These are phyloP conservation scores for Stagonosporopsis vannaccii DNA, from an alignment of 2,329 filamentous ascomycete genomes.

Conservation along the genomic window DNA sequence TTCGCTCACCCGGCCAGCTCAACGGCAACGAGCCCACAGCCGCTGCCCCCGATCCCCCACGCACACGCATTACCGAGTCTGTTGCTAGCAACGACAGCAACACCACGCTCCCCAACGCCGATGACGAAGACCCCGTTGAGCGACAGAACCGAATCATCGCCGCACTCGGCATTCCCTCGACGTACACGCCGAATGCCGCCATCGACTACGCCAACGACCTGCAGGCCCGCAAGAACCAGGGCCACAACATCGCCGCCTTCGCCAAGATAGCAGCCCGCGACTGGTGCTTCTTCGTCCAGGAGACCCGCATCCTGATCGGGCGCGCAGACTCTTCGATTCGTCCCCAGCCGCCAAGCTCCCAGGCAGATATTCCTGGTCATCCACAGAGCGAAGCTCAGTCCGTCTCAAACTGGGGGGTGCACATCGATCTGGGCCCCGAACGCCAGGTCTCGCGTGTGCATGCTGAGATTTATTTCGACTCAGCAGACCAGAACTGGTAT, in stretches of 20 bases:
- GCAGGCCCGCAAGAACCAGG: slow-evolving; percentile 53
- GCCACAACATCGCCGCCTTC: slow-evolving; percentile 66
- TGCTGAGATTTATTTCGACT: slow-evolving; percentile 58
- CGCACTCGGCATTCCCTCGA: slow-evolving; percentile 51
- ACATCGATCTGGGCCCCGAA: slow-evolving; percentile 78
- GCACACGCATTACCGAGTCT: slow-evolving; percentile 47
- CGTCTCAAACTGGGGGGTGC: slow-evolving; percentile 60
- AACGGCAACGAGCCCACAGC: slow-evolving; percentile 41
- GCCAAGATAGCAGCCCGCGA: slow-evolving; percentile 82
- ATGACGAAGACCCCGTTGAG: slow-evolving; percentile 44
- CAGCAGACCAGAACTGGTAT: slow-evolving; percentile 70
- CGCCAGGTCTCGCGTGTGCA: slow-evolving; percentile 59
- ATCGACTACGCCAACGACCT: slow-evolving; percentile 64
- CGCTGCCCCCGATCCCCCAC: slow-evolving; percentile 33
- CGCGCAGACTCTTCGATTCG: slow-evolving; percentile 54
- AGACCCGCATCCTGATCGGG: slow-evolving; percentile 77
- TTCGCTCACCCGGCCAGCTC: slow-evolving; percentile 39
- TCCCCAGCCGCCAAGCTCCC: slow-evolving; percentile 39
- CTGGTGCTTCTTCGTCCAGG: slow-evolving; percentile 85
- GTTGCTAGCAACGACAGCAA: slow-evolving; percentile 53
- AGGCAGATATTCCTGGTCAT: slow-evolving; percentile 34
- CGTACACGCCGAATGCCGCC: slow-evolving; percentile 62
- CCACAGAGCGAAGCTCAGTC: slow-evolving; percentile 32
- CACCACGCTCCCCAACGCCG: slow-evolving; percentile 45
- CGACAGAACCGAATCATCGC: slow-evolving; percentile 49